These are phyloP conservation scores for Aphanocladium album DNA, from an alignment of 2,329 filamentous ascomycete genomes.

Conservation along the genomic window DNA sequence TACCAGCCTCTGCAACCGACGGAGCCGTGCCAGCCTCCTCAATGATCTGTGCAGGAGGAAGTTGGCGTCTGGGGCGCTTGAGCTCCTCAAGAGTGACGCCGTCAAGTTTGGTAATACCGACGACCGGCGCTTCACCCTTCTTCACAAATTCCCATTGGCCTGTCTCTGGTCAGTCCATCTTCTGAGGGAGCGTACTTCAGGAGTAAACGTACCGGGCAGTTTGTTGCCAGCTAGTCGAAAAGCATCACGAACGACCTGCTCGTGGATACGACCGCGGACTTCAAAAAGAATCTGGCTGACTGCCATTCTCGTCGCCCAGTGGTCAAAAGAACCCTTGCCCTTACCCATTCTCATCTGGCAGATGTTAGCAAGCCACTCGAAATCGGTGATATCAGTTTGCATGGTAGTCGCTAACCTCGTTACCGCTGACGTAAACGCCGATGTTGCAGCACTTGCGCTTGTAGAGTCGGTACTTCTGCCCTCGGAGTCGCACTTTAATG, in stretches of 20 bases:
- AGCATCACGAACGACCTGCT: slow-evolving; percentile 89
- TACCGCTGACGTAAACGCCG: slow-evolving; percentile 91
- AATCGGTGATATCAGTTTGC: slow-evolving; percentile 2
- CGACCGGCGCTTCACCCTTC: slow-evolving; percentile 83
- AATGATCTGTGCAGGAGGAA: slow-evolving; percentile 42
- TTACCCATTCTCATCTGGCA: slow-evolving; percentile 90
- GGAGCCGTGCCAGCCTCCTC: slow-evolving; percentile 23
- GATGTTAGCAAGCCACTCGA: slow-evolving; percentile 6
- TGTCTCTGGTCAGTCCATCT: slow-evolving; percentile 28
- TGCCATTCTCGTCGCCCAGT: slow-evolving; percentile 86
- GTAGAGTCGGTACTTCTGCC: slow-evolving; percentile 88
- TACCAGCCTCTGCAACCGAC: slow-evolving; percentile 27
- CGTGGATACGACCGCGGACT: slow-evolving; percentile 85
- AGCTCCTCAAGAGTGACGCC: slow-evolving; percentile 79
- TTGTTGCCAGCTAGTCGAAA: slow-evolving; percentile 94
- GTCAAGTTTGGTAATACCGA: slow-evolving; percentile 87
- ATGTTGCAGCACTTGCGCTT: slow-evolving; percentile 89
- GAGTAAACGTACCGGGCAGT: slow-evolving; percentile 65
- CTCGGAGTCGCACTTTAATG: slow-evolving; percentile 81
- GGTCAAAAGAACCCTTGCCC: slow-evolving; percentile 94
- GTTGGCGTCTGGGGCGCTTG: slow-evolving; percentile 69
- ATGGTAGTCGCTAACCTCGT: slow-evolving; percentile 63
- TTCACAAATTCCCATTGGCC: slow-evolving; percentile 89
- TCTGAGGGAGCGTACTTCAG: background rate
- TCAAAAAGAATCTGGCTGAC: slow-evolving; percentile 93